Evolutionary conservation across 495 filamentous ascomycete genomes (phyloP).

Genomic region (Astrothelium macrocarpum): DNA sequence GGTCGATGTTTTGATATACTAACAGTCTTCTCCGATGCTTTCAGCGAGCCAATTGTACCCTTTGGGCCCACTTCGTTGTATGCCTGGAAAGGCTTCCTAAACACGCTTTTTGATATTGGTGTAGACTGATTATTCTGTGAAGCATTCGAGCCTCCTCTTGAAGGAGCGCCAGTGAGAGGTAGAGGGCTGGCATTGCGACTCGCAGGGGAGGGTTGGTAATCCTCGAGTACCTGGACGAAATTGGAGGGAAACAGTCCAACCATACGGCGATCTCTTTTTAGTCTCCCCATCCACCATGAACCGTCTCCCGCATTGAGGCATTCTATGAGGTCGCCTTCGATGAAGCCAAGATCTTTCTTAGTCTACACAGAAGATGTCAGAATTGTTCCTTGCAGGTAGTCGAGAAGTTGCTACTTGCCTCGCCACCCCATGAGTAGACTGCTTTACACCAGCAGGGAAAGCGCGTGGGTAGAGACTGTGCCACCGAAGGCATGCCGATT

Average conservation of each 20-base stretch:
- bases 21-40: slow-evolving; percentile 22
- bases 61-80: slow-evolving; percentile 40
- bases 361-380: slow-evolving; percentile 40
- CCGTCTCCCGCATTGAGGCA: slow-evolving; percentile 96
- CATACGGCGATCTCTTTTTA: slow-evolving; percentile 76
- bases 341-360: slow-evolving; percentile 86
- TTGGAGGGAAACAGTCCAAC: slow-evolving; percentile 93
- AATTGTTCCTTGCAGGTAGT: background rate
- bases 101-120: slow-evolving; percentile 50
- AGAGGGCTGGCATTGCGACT: slow-evolving; percentile 71
- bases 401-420: slow-evolving; percentile 42
- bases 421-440: slow-evolving; percentile 94
- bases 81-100: slow-evolving; percentile 62
- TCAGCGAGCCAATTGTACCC: slow-evolving; percentile 12
- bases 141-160: slow-evolving; percentile 15
- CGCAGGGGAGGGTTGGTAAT: slow-evolving; percentile 59
- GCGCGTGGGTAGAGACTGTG: slow-evolving; percentile 62
- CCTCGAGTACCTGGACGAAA: slow-evolving; percentile 84
- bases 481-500: slow-evolving; percentile 44
- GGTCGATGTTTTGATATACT: slow-evolving; percentile 27
- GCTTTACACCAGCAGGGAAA: slow-evolving; percentile 97
- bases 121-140: slow-evolving; percentile 34
- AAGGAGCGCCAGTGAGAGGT: slow-evolving; percentile 35
- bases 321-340: slow-evolving; percentile 96
- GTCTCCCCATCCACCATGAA: slow-evolving; percentile 92